Evolutionary conservation across 805 yeast genomes (phyloP).

Genomic region (Ogataea pilisensis): DNA sequence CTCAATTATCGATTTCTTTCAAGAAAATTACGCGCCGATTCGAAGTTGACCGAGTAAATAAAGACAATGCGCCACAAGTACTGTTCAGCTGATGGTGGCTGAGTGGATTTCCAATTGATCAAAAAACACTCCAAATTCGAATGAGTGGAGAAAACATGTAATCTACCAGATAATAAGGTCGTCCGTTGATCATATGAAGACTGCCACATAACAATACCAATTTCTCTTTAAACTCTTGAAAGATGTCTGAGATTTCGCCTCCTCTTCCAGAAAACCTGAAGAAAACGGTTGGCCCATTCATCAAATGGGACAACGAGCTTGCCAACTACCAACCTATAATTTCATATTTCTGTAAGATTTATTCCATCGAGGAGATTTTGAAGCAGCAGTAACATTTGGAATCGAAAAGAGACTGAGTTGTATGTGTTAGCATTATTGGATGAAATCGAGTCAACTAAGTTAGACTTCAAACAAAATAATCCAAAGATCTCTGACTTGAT

Average conservation of each 20-base stretch:
- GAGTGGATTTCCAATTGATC: too few species aligned
- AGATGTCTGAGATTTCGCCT: too few species aligned
- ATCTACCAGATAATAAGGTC: too few species aligned
- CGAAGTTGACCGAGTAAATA: not conserved
- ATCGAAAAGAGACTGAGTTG: conserved; percentile 49
- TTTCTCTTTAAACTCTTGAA: too few species aligned
- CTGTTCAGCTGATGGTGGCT: too few species aligned
- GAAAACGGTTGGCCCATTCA: conserved; percentile 41
- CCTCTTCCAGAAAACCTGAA: conserved; percentile 29
- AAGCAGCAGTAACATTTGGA: conserved; percentile 53
- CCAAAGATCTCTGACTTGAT: conserved; percentile 46
- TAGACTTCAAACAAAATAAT: conserved; percentile 32
- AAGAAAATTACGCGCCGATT: too few species aligned
- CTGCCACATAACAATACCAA: not conserved
- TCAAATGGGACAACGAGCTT: conserved; percentile 57
- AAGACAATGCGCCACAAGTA: too few species aligned
- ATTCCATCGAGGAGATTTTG: conserved; percentile 72
- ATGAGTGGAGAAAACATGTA: too few species aligned
- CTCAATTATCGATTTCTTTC: too few species aligned
- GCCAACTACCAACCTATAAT: conserved; percentile 57
- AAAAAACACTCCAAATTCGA: too few species aligned
- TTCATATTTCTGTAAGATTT: conserved; percentile 67
- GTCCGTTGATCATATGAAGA: not conserved
- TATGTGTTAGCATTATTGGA: conserved; percentile 64
- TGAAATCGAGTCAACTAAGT: conserved; percentile 59